Percentiles rank a stretch among this genome's conserved stretches.
phyloP scores from a whole-genome alignment of 345 rosid genomes.

The Toxicodendron radicans region DNA sequence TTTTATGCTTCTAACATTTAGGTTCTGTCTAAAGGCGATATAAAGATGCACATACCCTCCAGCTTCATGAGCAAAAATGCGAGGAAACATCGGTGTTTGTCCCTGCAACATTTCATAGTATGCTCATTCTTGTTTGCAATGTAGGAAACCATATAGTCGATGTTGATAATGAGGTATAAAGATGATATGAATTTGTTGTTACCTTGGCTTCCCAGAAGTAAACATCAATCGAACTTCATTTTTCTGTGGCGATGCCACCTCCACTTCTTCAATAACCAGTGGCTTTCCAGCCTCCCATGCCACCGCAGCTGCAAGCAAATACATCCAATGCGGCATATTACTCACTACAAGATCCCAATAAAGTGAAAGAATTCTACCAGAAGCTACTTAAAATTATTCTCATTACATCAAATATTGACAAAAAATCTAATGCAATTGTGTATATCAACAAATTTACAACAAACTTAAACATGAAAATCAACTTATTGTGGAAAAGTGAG shows the following conservation, averaged over 20 bases:
- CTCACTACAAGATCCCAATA: not conserved
- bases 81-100: constrained; percentile 75
- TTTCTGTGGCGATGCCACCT: constrained; percentile 47
- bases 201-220: constrained; percentile 45
- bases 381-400: not conserved
- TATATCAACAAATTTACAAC: too few relatives aligned
- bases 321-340: not conserved
- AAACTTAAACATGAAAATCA: too few relatives aligned
- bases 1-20: too few relatives aligned
- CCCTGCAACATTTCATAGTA: constrained; percentile 43
- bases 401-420: too few relatives aligned
- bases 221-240: constrained; percentile 36
- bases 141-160: too few relatives aligned
- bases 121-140: too few relatives aligned
- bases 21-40: not conserved
- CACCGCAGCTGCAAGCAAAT: constrained; percentile 39
- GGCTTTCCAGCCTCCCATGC: constrained; percentile 67
- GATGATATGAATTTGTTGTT: too few relatives aligned
- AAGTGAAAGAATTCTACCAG: not conserved
- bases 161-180: not conserved
- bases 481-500: too few relatives aligned
- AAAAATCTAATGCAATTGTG: too few relatives aligned
- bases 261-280: constrained; percentile 49
- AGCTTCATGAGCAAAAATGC: constrained; percentile 88
- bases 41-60: constrained; percentile 50